Evolutionary conservation across 768 basidiomycete species (phyloP).

Genomic region (Asterophora parasitica): DNA sequence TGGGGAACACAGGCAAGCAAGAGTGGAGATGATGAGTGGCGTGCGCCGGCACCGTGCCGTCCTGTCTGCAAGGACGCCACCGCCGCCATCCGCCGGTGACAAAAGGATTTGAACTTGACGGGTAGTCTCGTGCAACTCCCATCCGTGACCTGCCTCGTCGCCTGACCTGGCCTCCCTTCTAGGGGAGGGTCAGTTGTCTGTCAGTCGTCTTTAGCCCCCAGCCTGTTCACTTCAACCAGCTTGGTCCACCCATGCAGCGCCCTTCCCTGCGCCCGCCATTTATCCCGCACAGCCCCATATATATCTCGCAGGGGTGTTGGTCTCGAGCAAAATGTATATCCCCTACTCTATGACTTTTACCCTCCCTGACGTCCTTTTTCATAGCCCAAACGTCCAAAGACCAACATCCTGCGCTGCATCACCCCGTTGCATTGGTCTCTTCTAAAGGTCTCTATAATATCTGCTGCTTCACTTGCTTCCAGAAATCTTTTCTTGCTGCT

Average conservation of each 20-base stretch:
- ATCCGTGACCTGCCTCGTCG: too few species aligned
- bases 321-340: neutral
- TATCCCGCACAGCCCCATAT: too few species aligned
- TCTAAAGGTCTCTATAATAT: slow-evolving; percentile 5
- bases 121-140: too few species aligned
- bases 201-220: too few species aligned
- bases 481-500: neutral
- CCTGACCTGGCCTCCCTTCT: too few species aligned
- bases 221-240: too few species aligned
- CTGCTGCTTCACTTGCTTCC: slow-evolving; percentile 3
- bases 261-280: too few species aligned
- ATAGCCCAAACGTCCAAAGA: neutral
- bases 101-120: neutral
- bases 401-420: neutral
- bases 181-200: too few species aligned
- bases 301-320: neutral
- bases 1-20: slow-evolving; percentile 6
- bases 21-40: slow-evolving; percentile 15
- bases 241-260: too few species aligned
- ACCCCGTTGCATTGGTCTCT: too few species aligned
- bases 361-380: neutral
- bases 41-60: neutral
- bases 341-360: neutral
- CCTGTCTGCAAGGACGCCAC: too few species aligned
- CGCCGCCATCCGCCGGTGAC: neutral